Evolutionary conservation across 208 protist genomes (phyloP).

Genomic region (Wallacemonas sp.): DNA sequence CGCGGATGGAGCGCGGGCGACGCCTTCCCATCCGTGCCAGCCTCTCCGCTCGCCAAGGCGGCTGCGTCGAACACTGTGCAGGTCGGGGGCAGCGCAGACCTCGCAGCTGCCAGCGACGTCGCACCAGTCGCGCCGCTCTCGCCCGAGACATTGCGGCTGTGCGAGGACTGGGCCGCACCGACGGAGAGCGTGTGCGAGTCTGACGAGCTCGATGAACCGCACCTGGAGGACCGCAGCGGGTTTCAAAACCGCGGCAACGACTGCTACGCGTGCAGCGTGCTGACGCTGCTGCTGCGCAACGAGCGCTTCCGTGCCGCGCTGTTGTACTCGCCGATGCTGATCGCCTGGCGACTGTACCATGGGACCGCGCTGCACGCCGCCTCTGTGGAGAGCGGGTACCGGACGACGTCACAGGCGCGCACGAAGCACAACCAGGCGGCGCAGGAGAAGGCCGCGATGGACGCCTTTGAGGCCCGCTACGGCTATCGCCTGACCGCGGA

Average conservation of each 20-base stretch:
- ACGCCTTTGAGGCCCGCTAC: slow-evolving; percentile 5
- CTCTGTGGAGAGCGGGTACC: slow-evolving; percentile 14
- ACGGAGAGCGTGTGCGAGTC: background rate
- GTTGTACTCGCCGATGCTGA: slow-evolving; percentile 25
- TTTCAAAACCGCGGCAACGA: slow-evolving; percentile 79
- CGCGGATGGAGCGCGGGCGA: no score
- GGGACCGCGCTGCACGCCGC: background rate
- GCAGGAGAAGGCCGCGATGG: background rate
- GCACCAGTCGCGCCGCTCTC: background rate
- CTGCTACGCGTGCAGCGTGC: slow-evolving; percentile 85
- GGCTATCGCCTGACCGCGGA: slow-evolving; percentile 13
- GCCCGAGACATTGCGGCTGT: background rate
- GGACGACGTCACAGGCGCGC: slow-evolving; percentile 10
- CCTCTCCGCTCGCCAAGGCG: no score
- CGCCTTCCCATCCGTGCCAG: no score
- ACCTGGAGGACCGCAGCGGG: slow-evolving; percentile 54
- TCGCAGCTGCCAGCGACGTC: no score
- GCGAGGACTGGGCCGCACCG: background rate
- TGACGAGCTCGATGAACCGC: background rate
- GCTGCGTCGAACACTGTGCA: no score
- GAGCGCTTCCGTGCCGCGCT: slow-evolving; percentile 50
- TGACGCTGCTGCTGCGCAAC: slow-evolving; percentile 75
- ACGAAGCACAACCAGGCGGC: background rate
- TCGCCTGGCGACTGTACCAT: slow-evolving; percentile 12
- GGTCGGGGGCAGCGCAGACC: no score